Conservation (phyloP, 331 rosid genomes). For the Prunus yedoensis region DNA sequence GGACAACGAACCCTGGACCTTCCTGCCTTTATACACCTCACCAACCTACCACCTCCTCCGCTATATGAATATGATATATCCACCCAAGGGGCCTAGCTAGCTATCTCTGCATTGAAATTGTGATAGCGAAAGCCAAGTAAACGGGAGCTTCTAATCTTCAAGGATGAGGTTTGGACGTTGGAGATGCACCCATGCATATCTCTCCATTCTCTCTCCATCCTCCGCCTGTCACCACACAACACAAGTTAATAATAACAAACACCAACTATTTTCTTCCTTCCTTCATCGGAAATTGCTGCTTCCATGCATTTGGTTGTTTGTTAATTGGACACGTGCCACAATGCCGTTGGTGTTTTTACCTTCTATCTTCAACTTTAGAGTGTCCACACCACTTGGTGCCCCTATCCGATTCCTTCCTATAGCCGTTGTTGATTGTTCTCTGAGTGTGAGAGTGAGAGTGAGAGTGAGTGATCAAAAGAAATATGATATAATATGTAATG, state of each 20-base stretch:
- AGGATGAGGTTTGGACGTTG: conserved; percentile 82
- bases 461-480: background rate
- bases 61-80: conserved; percentile 17
- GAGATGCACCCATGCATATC: conserved; percentile 34
- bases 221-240: background rate
- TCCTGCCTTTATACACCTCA: conserved; percentile 39
- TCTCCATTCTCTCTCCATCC: background rate
- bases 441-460: too few species aligned
- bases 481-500: background rate
- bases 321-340: background rate
- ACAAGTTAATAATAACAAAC: background rate
- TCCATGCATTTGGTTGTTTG: background rate
- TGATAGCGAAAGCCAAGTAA: conserved; percentile 62
- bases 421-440: too few species aligned
- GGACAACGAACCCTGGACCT: conserved; percentile 24
- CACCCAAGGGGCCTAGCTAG: conserved; percentile 6
- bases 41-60: background rate
- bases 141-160: conserved; percentile 67
- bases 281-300: background rate
- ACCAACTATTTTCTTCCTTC: too few species aligned
- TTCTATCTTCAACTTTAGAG: too few species aligned
- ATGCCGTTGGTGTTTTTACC: background rate
- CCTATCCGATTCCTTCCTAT: too few species aligned
- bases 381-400: too few species aligned
- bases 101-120: background rate